A percentile compares a stretch with the other conserved stretches of the same genome.
Evolutionary conservation across 345 rosid species (phyloP).

Genomic region (Populus ilicifolia): DNA sequence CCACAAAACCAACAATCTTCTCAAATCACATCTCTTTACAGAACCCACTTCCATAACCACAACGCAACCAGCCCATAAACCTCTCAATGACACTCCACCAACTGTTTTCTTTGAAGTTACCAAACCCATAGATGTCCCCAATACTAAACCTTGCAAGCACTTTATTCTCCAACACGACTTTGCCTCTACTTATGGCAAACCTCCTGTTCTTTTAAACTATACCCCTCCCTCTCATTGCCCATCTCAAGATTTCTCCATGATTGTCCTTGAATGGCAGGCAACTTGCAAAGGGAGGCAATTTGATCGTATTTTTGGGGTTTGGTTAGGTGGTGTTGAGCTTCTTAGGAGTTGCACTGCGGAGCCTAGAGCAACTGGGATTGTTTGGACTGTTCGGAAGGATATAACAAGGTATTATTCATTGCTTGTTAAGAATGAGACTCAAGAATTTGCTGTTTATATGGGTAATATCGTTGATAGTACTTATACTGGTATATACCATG

Average conservation of each 20-base stretch:
- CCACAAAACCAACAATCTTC: slow-evolving; percentile 34
- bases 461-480: slow-evolving; percentile 59
- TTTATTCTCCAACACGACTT: slow-evolving; percentile 65
- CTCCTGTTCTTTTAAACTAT: slow-evolving; percentile 70
- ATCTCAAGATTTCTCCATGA: slow-evolving; percentile 49
- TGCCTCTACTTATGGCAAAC: slow-evolving; percentile 56
- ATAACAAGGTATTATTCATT: slow-evolving; percentile 72
- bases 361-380: slow-evolving; percentile 61
- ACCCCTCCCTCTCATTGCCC: slow-evolving; percentile 60
- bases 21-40: slow-evolving; percentile 28
- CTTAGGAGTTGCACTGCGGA: slow-evolving; percentile 95
- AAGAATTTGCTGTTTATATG: slow-evolving; percentile 56
- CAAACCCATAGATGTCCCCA: slow-evolving; percentile 45
- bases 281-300: slow-evolving; percentile 72
- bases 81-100: slow-evolving; percentile 34
- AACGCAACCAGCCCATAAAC: not conserved
- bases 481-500: slow-evolving; percentile 83
- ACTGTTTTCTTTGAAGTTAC: slow-evolving; percentile 75
- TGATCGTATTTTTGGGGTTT: slow-evolving; percentile 83
- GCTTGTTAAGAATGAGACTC: slow-evolving; percentile 52
- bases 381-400: slow-evolving; percentile 80
- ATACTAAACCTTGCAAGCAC: slow-evolving; percentile 46
- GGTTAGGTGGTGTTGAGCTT: slow-evolving; percentile 88
- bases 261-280: slow-evolving; percentile 76
- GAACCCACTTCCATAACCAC: slow-evolving; percentile 25